Evolutionary conservation across 108 stramenopile species (phyloP), one percentile per base, ranked within the genome.

Genomic region (Discostella pseudostelligera): DNA sequence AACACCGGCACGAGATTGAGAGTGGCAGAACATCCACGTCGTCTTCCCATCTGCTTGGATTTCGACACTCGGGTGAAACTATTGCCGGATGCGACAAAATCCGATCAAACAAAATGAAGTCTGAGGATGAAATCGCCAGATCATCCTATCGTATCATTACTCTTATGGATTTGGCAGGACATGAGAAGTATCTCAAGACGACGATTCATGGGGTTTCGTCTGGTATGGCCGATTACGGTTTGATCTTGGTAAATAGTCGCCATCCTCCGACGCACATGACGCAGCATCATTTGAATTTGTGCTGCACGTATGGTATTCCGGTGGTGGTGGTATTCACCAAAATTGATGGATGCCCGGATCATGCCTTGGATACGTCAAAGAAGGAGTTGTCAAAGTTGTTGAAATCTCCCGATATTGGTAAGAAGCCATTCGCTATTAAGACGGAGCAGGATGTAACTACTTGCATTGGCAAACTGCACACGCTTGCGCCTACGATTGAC

Each of bases 191-290:
- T 70, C 78, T 99, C 54, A 99, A 99, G 70, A 98, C 99, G 14
- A 98, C 99, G 50, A 93, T 99, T 47, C 97, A 96, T 70, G 99
- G 99, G 3, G 89, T 99, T 24, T 95, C 95, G 2, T 93, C 86
- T 3, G 89, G 92, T 42, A 83, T 97, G 81, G 96, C 97, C 3
- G 97, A 99, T 81, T 98, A 96, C 60, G 84, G 82, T n/a, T 49
- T 98, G 42, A 85, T 99, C 39, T 78, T 99, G 12, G 96, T 98
- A 8, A 98, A 98, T 42, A 89, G 87, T 62, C 94, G 98, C 45
- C 97, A 97, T 66, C 97, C 96, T n/a, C 96, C 98, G 6, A 95
- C 92, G 25, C 91, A 95, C 68, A 99, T 99, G 97, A 99, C 99
- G 39, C 85, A 88, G 46, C 97, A 99, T 63, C 99, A 99, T 76